Base-by-base conservation (phyloP, 805 yeast species). In the Candida sanyiensis region DNA sequence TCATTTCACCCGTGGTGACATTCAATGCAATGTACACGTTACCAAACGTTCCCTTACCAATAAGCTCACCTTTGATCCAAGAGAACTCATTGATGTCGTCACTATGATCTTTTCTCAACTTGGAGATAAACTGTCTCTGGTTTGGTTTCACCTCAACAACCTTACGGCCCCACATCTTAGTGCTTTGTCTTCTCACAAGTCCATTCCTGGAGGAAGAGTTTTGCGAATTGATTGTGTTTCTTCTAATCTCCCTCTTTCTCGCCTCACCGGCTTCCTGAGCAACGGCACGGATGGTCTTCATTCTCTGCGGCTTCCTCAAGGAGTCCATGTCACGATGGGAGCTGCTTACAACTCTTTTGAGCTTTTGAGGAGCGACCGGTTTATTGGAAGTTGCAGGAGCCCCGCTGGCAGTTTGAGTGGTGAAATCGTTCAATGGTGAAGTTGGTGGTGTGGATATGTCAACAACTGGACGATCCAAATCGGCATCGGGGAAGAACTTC, bases 111-210 rank as follows among this genome's bases (percentile, higher is more conserved):
- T 74, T 81, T 39, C 77, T 71, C 37, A 84, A 61, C 47, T 77
- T 77, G 38, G 80, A 74, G 9, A 84, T 81, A 43, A 71, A 69
- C 28, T 73, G 74, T 44, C 73, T 69, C 44, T 76, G 81, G 17
- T 73, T 77, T 2, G 90, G 79, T 1, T 89, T 88, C 22, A 89
- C 89, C 61, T 93, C 98, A 23, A 88, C 81, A 12, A 87, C 94
- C 46, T 75, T 81, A 45, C 86, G 88, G 16, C 98, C 99, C 99
- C 99, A 93, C 82, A 93, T 75, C 63, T 93, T 94, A 1, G 99
- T 93, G 54, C 93, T 86, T 39, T 71, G 72, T 40, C 97, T 68
- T 46, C 87, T 69, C 25, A 90, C 58, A 7, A 80, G 56, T 6
- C 56, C 51, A 6, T 38, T 37, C 45, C 51, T 33, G 43, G 39